Evolutionary conservation across 2,329 filamentous ascomycete genomes (phyloP), one percentile per base, ranked within the genome.

Genomic region (Fusarium miscanthi): DNA sequence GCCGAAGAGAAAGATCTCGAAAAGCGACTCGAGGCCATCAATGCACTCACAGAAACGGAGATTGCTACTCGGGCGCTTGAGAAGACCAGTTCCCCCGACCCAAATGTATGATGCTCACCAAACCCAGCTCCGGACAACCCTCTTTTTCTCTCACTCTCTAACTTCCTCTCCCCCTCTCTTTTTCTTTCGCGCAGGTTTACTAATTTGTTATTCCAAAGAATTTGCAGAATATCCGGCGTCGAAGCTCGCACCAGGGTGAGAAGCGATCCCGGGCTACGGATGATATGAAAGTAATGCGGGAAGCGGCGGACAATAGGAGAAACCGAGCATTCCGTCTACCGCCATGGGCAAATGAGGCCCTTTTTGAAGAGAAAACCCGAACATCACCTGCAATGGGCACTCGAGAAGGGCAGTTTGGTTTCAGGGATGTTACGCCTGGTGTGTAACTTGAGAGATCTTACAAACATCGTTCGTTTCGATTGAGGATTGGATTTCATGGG

Each of bases 261-360:
- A 63, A 54, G 19, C 70, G 64, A 52, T 54, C 54, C 11, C 73
- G 64, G 45, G 77, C 69, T 10, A 69, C 38, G 17, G 79, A 81
- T 35, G 81, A 82, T 46, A 67, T 79, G 42, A 75, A 76, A 52
- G 78, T 81, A 21, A 79, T 83, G 78, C 76, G 75, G 43, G 79
- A 80, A 60, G 78, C 80, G 35, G 79, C 77, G 25, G 75, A 79
- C 16, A 80, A 75, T 51, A 78, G 79, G 60, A 77, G 63, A 66
- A 72, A 72, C 25, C 68, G 74, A 21, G 53, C 56, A 17, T 65
- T 72, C 42, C 76, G 74, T 41, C 73, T 81, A 33, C 80, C 81
- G 13, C 56, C 64, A 17, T 82, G 80, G 80, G 80, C 80, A 37
- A 81, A 73, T 56, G 70, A 77, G 37, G 79, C 80, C 10, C 65